phyloP scores from a whole-genome alignment of 2,329 filamentous ascomycete genomes.

The Aspergillus oerlinghausenensis region DNA sequence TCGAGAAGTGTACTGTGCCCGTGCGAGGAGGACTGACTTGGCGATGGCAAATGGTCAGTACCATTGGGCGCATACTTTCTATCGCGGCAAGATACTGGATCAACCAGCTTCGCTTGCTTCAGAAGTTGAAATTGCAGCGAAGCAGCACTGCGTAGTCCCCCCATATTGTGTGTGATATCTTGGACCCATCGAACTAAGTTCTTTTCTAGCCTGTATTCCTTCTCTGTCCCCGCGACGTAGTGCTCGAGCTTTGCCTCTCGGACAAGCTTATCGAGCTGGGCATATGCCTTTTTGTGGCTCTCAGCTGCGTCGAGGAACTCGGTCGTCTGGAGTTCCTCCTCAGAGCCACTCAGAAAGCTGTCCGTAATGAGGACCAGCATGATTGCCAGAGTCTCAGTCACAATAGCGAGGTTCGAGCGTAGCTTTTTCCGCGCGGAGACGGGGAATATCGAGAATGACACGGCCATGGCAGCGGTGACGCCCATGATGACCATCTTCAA shows the following conservation, averaged over 20 bases:
- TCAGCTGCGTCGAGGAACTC: constrained; percentile 60
- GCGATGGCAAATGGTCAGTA: constrained; percentile 15
- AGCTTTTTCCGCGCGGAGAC: constrained; percentile 70
- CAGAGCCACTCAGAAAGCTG: constrained; percentile 77
- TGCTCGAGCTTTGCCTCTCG: constrained; percentile 87
- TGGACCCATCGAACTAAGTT: constrained; percentile 80
- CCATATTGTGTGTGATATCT: constrained; percentile 79
- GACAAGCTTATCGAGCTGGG: constrained; percentile 69
- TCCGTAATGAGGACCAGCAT: constrained; percentile 77
- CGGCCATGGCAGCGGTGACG: constrained; percentile 64
- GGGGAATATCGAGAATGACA: constrained; percentile 74
- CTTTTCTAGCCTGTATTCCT: constrained; percentile 72
- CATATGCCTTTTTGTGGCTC: constrained; percentile 63
- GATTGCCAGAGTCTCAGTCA: constrained; percentile 70
- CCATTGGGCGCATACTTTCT: constrained; percentile 13
- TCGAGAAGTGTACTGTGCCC: constrained; percentile 50
- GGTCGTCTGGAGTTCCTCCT: constrained; percentile 67
- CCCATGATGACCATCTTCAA: constrained; percentile 81
- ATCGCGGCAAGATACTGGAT: constrained; percentile 14
- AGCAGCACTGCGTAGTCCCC: constrained; percentile 83
- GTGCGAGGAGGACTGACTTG: constrained; percentile 29
- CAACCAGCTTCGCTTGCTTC: constrained; percentile 50
- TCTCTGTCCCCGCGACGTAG: constrained; percentile 73
- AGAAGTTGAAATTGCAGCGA: constrained; percentile 83
- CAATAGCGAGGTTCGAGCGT: constrained; percentile 67